Evolutionary conservation across 2,329 filamentous ascomycete species (phyloP).

Genomic region (Geosmithia morbida): DNA sequence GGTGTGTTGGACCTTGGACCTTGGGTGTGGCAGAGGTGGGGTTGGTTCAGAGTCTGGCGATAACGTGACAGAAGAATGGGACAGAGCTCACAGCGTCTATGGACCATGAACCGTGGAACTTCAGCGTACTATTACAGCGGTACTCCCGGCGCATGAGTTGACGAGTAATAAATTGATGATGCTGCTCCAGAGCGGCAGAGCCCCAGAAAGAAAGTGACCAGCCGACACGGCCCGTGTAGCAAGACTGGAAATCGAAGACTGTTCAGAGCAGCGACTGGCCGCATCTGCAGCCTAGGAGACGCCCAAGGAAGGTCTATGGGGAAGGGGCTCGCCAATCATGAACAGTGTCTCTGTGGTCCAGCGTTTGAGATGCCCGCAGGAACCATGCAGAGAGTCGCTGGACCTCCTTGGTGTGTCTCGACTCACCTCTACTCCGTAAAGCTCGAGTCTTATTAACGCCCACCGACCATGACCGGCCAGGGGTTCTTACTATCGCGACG

Average conservation of each 20-base stretch:
- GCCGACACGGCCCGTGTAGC: background rate
- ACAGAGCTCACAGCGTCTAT: background rate
- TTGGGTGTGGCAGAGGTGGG: background rate
- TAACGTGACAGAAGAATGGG: conserved; percentile 1
- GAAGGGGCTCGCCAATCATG: conserved; percentile 1
- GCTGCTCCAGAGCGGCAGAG: background rate
- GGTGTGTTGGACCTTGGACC: too few species aligned
- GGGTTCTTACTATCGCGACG: too few species aligned
- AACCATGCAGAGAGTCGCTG: background rate
- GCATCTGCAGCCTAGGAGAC: background rate
- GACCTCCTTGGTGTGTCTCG: background rate
- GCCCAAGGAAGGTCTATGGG: background rate
- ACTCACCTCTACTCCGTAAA: background rate
- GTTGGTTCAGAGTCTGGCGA: background rate
- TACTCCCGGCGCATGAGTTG: too few species aligned
- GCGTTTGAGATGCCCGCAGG: background rate
- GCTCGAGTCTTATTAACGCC: background rate
- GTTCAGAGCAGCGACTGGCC: background rate
- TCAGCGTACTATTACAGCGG: too few species aligned
- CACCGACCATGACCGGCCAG: background rate
- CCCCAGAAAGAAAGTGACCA: background rate
- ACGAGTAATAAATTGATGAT: too few species aligned
- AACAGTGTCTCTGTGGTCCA: background rate
- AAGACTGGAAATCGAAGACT: background rate
- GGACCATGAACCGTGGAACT: too few species aligned